phyloP scores from a whole-genome alignment of 495 filamentous ascomycete genomes.

The Pyrenula aspistea region DNA sequence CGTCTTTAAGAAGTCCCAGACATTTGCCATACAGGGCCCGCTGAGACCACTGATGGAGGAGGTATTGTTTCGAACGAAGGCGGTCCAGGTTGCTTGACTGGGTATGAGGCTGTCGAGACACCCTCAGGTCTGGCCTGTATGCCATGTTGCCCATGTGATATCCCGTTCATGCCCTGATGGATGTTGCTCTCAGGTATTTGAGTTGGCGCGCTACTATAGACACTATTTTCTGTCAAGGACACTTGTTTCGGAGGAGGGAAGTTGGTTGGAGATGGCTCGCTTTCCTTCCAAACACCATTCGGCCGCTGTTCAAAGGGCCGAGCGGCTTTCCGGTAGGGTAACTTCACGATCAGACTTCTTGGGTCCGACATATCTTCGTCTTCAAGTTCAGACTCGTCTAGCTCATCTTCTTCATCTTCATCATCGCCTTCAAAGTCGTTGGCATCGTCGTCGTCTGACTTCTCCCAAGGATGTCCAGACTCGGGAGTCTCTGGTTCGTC shows the following conservation, averaged over 20 bases:
- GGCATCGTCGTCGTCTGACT: slow-evolving; percentile 59
- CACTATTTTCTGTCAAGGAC: too few species aligned
- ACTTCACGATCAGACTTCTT: slow-evolving; percentile 51
- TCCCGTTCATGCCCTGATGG: background rate
- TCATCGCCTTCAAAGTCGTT: slow-evolving; percentile 48
- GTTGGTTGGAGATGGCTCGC: background rate
- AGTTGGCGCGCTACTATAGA: too few species aligned
- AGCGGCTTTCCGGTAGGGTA: slow-evolving; percentile 29
- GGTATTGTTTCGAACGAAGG: background rate
- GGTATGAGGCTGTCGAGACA: background rate
- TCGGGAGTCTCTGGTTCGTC: slow-evolving; percentile 47
- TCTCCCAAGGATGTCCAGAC: slow-evolving; percentile 51
- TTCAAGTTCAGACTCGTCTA: slow-evolving; percentile 18
- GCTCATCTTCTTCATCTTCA: slow-evolving; percentile 44
- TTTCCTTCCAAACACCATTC: background rate
- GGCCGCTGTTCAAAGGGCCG: background rate
- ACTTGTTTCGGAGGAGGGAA: background rate
- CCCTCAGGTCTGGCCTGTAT: background rate
- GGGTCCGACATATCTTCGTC: slow-evolving; percentile 2
- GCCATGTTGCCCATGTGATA: background rate
- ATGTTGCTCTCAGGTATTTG: background rate
- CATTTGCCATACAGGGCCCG: background rate
- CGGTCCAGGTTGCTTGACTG: background rate
- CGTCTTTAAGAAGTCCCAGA: background rate
- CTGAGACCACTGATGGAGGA: background rate